phyloP scores from a whole-genome alignment of 2,329 filamentous ascomycete genomes.

The Ophiocordyceps polyrhachis-furcata region DNA sequence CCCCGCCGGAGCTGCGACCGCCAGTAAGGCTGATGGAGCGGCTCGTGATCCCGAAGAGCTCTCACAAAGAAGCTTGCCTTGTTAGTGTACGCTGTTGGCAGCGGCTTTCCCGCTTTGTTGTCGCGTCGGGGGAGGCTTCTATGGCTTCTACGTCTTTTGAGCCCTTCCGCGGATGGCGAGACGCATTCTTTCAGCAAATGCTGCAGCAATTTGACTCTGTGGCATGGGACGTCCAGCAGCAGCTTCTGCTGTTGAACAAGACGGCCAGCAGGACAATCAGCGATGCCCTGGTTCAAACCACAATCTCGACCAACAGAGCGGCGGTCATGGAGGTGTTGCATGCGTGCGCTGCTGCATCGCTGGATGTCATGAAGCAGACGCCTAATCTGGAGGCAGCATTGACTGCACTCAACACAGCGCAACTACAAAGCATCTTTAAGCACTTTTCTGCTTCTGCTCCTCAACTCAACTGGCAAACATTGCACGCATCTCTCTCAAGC shows the following conservation, averaged over 20 bases:
- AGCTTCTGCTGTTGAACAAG: slow-evolving; percentile 29
- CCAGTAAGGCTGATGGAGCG: slow-evolving; percentile 35
- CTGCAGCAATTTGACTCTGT: slow-evolving; percentile 38
- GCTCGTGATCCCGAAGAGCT: slow-evolving; percentile 37
- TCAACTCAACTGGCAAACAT: slow-evolving; percentile 28
- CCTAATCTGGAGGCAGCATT: slow-evolving; percentile 26
- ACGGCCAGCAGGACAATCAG: slow-evolving; percentile 23
- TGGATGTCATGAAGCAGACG: slow-evolving; percentile 30
- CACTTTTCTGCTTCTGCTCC: slow-evolving; percentile 23
- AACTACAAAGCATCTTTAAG: slow-evolving; percentile 31
- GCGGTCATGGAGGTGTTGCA: slow-evolving; percentile 33
- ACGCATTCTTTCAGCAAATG: slow-evolving; percentile 35
- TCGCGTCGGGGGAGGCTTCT: slow-evolving; percentile 26
- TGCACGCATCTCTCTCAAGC: slow-evolving; percentile 25
- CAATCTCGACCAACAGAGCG: slow-evolving; percentile 32
- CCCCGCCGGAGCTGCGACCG: slow-evolving; percentile 34
- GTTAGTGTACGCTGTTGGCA: slow-evolving; percentile 46
- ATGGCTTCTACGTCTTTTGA: slow-evolving; percentile 29
- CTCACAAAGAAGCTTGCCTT: slow-evolving; percentile 47
- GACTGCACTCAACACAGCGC: slow-evolving; percentile 28
- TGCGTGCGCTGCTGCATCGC: slow-evolving; percentile 26
- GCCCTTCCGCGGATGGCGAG: slow-evolving; percentile 29
- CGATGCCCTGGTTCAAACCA: slow-evolving; percentile 25
- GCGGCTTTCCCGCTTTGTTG: slow-evolving; percentile 40
- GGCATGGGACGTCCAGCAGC: slow-evolving; percentile 35